Evolutionary conservation across 331 rosid genomes (phyloP), one percentile per base, ranked within the genome.

Genomic region (Malus hybrid): DNA sequence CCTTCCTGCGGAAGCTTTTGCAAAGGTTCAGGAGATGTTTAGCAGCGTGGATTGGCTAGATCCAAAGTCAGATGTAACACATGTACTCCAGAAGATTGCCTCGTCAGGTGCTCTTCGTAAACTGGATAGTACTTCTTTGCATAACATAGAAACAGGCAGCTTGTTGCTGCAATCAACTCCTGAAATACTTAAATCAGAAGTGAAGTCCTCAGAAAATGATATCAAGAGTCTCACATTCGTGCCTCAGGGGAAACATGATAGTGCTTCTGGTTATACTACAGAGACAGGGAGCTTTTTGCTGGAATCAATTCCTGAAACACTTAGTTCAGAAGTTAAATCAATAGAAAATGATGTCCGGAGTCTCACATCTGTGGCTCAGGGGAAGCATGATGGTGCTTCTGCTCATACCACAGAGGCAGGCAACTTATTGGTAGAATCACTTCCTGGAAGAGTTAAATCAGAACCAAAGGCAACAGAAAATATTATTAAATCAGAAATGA

Each of bases 1-100:
- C 48, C 91, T 95, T 65, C 98, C 98, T 52, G 80, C 89, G 64
- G 99, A 95, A 84, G 94, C 98, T 74, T 92, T 95, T 83, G 94
- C 93, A 24, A 92, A 83, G 75, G 98, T 90, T 83, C 87, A 95
- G 79, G 98, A 95, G 87, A 92, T 90, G 14, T 95, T 92, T 85
- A 89, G 92, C 89, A 76, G 74, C n/a, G 93, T 90, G 56, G 93
- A 90, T 65, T 92, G 99, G 98, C 87, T 84, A 78, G 93, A 89
- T 80, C 84, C 96, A 20, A 95, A 87, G 76, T 36, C 83, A 34
- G 97, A 95, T 73, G 89, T 81, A 54, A 89, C 85, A 29, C 85
- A 72, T 73, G 80, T 87, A 75, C 91, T 91, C 80, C 97, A 90
- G 69, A 89, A 79, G 74, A 87, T 93, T 68, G 74, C 93, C 0